A percentile compares a stretch with the other conserved stretches of the same genome.
Conservation (phyloP, 495 filamentous ascomycete species). For the Aspergillus ostianus region DNA sequence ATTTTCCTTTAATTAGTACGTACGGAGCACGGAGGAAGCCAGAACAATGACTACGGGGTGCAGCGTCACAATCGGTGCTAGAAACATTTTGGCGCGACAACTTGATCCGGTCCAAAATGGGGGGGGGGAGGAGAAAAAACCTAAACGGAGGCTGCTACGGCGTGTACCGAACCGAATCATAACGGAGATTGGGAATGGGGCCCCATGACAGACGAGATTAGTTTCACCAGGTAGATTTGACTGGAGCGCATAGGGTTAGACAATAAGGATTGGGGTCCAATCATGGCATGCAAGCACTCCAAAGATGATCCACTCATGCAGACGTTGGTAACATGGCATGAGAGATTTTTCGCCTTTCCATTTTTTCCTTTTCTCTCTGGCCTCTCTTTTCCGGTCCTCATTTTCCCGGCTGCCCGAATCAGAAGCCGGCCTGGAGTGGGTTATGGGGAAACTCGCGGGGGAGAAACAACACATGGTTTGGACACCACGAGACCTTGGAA, state of each 20-base stretch:
- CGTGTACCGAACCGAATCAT: background rate
- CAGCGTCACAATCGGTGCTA: background rate
- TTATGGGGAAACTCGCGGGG: slow-evolving; percentile 8
- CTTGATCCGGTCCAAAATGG: background rate
- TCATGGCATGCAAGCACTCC: background rate
- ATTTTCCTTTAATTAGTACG: background rate
- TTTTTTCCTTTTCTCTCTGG: background rate
- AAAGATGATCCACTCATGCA: background rate
- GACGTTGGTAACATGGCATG: background rate
- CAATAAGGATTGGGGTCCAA: background rate
- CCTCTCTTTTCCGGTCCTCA: background rate
- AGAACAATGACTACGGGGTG: background rate
- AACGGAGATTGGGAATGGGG: background rate
- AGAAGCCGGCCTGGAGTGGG: background rate
- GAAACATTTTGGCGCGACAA: background rate
- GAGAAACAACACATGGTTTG: slow-evolving; percentile 13
- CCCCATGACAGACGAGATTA: slow-evolving; percentile 12
- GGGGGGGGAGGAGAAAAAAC: background rate
- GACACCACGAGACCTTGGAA: slow-evolving; percentile 1
- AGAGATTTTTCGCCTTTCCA: background rate
- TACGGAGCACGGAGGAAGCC: background rate
- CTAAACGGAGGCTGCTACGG: background rate
- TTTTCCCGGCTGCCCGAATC: slow-evolving; percentile 11
- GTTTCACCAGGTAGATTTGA: background rate
- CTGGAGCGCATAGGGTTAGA: slow-evolving; percentile 7